Evolutionary conservation across 202 grass and related monocot species (phyloP).

Genomic region (Panicum hallii): DNA sequence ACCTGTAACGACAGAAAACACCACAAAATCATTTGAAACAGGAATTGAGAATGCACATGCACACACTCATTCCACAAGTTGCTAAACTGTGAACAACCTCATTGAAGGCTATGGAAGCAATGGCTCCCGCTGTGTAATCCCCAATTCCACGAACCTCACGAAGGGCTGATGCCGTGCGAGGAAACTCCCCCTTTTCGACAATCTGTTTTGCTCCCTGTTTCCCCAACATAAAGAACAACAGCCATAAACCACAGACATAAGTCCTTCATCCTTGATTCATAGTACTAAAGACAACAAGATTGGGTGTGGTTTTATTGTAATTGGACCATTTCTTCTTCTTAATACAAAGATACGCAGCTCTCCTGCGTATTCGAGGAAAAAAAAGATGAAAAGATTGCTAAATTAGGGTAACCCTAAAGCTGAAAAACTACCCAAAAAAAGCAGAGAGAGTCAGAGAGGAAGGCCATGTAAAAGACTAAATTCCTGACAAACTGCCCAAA

Average conservation of each 20-base stretch:
- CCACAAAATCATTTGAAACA: slow-evolving; percentile 29
- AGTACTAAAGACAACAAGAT: background rate
- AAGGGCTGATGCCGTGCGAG: slow-evolving; percentile 64
- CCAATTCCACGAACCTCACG: slow-evolving; percentile 79
- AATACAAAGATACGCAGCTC: too few species aligned
- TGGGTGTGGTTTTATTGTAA: too few species aligned
- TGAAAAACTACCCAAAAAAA: too few species aligned
- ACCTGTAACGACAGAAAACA: slow-evolving; percentile 47
- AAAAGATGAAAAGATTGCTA: background rate
- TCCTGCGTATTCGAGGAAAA: too few species aligned
- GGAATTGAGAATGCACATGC: background rate
- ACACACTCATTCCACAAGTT: background rate
- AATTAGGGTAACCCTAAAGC: background rate
- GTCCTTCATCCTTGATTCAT: background rate
- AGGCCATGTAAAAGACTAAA: background rate
- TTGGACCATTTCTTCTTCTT: too few species aligned
- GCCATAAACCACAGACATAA: slow-evolving; percentile 6
- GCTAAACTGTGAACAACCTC: slow-evolving; percentile 56
- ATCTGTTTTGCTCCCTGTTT: slow-evolving; percentile 92
- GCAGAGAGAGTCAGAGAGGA: background rate
- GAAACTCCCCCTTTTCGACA: slow-evolving; percentile 62
- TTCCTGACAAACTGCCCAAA: background rate
- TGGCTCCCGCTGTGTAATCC: slow-evolving; percentile 91
- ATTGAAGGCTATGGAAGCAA: slow-evolving; percentile 95
- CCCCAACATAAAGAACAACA: slow-evolving; percentile 12